Conservation (phyloP, 208 protist genomes). For the Crithidia bombi region DNA sequence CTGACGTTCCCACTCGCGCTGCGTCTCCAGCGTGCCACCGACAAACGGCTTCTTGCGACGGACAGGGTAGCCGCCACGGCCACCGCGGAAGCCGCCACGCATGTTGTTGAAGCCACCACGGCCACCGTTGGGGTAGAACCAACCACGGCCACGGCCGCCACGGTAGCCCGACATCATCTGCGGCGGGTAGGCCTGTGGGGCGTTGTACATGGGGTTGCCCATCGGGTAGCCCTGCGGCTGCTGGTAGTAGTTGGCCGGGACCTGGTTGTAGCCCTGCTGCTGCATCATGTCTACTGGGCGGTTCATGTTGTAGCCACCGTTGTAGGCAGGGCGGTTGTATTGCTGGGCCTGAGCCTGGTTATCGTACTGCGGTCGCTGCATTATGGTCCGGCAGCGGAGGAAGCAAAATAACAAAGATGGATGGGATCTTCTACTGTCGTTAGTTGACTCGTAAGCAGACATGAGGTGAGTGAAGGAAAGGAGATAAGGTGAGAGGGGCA, state of each 20-base stretch:
- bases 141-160: constrained; percentile 25
- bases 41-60: constrained; percentile 81
- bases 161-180: constrained; percentile 28
- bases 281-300: constrained; percentile 25
- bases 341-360: constrained; percentile 23
- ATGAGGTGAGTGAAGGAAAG: neutral
- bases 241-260: constrained; percentile 29
- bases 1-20: constrained; percentile 74
- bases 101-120: constrained; percentile 36
- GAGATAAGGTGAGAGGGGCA: neutral
- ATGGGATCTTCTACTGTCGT: neutral
- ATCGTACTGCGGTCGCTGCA: constrained; percentile 33
- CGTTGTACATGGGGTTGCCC: constrained; percentile 38
- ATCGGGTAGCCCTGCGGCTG: constrained; percentile 39
- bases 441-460: neutral
- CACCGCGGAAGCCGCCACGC: constrained; percentile 54
- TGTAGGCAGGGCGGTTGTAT: constrained; percentile 41
- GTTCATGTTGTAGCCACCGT: constrained; percentile 35
- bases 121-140: constrained; percentile 33
- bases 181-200: constrained; percentile 29
- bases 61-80: constrained; percentile 46
- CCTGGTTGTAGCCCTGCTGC: constrained; percentile 38
- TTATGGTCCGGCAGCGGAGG: constrained; percentile 16
- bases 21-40: constrained; percentile 79
- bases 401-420: neutral